Evolutionary conservation across 345 rosid species (phyloP), one percentile per base, ranked within the genome.

Genomic region (Arabidopsis thaliana): DNA sequence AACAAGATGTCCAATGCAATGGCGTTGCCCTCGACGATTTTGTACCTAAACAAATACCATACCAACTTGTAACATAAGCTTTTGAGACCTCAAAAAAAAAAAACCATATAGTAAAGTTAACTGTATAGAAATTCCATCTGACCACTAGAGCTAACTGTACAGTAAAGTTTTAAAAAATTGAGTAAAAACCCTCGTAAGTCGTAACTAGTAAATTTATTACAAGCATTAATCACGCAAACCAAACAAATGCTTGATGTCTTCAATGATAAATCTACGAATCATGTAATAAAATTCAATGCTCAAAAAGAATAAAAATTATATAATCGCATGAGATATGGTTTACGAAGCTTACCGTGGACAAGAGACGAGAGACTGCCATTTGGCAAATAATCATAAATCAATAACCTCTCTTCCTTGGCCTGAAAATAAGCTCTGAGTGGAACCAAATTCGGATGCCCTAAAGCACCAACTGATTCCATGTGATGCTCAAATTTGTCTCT

Each of bases 381-480:
- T 78, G 98, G 95, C 70, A 91, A 86, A 71, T 87, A 91, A 72
- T 94, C 97, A 50, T 94, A 91, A 59, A 90, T 76, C 44, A 94
- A 87, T 0, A 94, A 88, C 80, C 97, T 81, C 70, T 94, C 97
- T 69, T 90, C 91, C 58, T 78, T 84, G 8, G 96, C 97, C 69
- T 94, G 98, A 20, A 91, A 88, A 79, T 85, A 88, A 14, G 96
- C 91, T 40, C 97, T 81, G 30, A 94, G 85, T 3, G 98, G 97
- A 36, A 94, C 98, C 77, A 94, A 71, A 79, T 91, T 94, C 0
- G 98, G 98, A 76, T 94, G 98, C 61, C 91, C 82, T 24, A 94
- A 88, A 9, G 91, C 95, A 16, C 98, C 98, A 8, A 94, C 97
- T 22, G 98, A 85, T 82, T 85, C 98, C 98, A 94, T 94, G 78